Base-by-base conservation (phyloP, 2,329 filamentous ascomycete genomes). In the Epichloe glyceriae region DNA sequence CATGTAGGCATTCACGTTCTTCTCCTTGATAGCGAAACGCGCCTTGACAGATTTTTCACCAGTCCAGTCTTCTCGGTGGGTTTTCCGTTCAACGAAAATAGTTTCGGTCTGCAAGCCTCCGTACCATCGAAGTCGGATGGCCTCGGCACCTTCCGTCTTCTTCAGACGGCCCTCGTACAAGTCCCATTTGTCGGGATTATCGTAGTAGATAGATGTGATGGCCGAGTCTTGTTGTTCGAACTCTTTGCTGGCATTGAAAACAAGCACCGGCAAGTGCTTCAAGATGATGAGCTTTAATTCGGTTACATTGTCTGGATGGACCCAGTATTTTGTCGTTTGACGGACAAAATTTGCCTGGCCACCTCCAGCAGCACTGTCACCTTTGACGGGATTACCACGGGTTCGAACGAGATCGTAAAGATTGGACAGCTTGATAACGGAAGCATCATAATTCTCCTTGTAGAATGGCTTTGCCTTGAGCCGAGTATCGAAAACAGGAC, bases 311-410 rank as follows among this genome's bases (percentile, higher is more conserved):
- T 97, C 93, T 3, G 87, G 88, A 63, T 98, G 93, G 44, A 98
- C 93, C 93, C 93, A 98, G 73, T 98, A 98, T 69, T 98, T 98
- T 34, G 93, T 98, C 0, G 93, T 98, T 64, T 97, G 88, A 53
- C 93, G 86, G 55, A 98, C 82, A 64, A 98, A 98, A 73, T 86
- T 97, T 63, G 90, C 91, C 69, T 98, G 93, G 56, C 79, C 81
- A 50, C 91, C 93, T 60, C 93, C 93, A 15, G 93, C 93, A 7
- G 90, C 75, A 58, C 88, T 88, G 67, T 98, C 93, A 52, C 93
- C 93, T 70, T 88, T 90, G 61, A 88, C 82, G 0, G 93, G 93
- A 64, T 94, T 91, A 52, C 93, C 93, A 58, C 91, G 80, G 2
- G 91, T 98, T 50, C 93, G 83, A 15, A 97, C 93, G 41, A 94